Evolutionary conservation across 2,329 filamentous ascomycete species (phyloP), one percentile per base, ranked within the genome.

Genomic region (Phyllachora maydis): DNA sequence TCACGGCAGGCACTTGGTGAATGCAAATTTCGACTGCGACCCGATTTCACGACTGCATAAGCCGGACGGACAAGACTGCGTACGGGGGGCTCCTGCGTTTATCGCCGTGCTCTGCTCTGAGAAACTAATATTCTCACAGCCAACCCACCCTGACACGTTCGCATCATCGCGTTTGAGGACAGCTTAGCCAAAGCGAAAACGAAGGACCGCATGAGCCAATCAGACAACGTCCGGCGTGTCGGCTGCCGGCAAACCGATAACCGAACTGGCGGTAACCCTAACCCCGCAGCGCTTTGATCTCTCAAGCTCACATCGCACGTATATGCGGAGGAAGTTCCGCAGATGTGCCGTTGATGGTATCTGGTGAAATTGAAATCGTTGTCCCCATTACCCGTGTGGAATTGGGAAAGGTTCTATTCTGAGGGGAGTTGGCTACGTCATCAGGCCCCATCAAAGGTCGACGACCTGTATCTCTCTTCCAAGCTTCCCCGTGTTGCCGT

Each of bases 331-430:
- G 28, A 90, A 64, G 0, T 57, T 49, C 37, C 90, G 77, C 13
- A 91, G 49, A 34, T 76, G 69, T 1, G 76, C 65, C 1, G 81
- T 78, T 19, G 79, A 85, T 0, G 77, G 63, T n/a, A n/a, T 23
- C 60, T 62, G 3, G 65, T 50, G 14, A 90, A 50, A 4, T 56
- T 62, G 23, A 88, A 73, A 35, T 88, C 78, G 33, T 71, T 76
- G 38, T 88, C 79, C 1, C 79, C 78, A 0, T 88, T 55, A 0
- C 78, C 78, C 0, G 77, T 88, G 37, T 90, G 79, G 32, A 91
- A 75, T 37, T 90, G 79, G 8, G 90, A 52, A 0, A 78, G 76
- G 40, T 85, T 88, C 27, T 62, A n/a, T n/a, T n/a, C n/a, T n/a
- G n/a, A n/a, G n/a, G n/a, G n/a, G n/a, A n/a, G n/a, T n/a, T n/a